Evolutionary conservation across 2,329 filamentous ascomycete genomes (phyloP).

Genomic region (Aspergillus sojae): DNA sequence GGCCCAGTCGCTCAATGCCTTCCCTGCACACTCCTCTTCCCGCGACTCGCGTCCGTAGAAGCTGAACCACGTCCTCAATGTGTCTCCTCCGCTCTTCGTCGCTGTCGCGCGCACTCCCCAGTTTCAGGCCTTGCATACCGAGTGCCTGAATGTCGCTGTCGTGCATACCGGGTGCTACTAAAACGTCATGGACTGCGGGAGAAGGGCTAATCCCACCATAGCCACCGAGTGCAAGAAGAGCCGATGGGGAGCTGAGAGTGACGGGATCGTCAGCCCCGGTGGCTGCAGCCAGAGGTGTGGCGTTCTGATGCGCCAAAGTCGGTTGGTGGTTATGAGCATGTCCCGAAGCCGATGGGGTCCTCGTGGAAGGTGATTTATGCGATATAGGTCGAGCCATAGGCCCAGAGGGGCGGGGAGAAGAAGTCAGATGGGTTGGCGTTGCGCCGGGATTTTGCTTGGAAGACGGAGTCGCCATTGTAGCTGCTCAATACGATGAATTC

Average conservation of each 20-base stretch:
- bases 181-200: conserved; percentile 39
- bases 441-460: conserved; percentile 45
- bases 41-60: conserved; percentile 43
- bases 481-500: not conserved
- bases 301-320: conserved; percentile 44
- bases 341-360: conserved; percentile 46
- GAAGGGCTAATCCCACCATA: conserved; percentile 46
- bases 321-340: conserved; percentile 37
- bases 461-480: conserved; percentile 48
- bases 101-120: conserved; percentile 40
- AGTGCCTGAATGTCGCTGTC: conserved; percentile 43
- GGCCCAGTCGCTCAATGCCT: conserved; percentile 45
- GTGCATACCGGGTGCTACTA: conserved; percentile 40
- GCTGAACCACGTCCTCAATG: conserved; percentile 45
- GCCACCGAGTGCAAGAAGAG: conserved; percentile 47
- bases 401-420: conserved; percentile 47
- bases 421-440: conserved; percentile 48
- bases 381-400: conserved; percentile 44
- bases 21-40: conserved; percentile 49
- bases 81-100: conserved; percentile 46
- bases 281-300: conserved; percentile 45
- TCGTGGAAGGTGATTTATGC: conserved; percentile 49
- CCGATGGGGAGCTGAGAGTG: conserved; percentile 49
- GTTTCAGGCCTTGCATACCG: conserved; percentile 42
- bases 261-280: conserved; percentile 44